These are phyloP conservation scores for Penicillium bialowiezense DNA, from an alignment of 495 filamentous ascomycete species.

Conservation along the genomic window DNA sequence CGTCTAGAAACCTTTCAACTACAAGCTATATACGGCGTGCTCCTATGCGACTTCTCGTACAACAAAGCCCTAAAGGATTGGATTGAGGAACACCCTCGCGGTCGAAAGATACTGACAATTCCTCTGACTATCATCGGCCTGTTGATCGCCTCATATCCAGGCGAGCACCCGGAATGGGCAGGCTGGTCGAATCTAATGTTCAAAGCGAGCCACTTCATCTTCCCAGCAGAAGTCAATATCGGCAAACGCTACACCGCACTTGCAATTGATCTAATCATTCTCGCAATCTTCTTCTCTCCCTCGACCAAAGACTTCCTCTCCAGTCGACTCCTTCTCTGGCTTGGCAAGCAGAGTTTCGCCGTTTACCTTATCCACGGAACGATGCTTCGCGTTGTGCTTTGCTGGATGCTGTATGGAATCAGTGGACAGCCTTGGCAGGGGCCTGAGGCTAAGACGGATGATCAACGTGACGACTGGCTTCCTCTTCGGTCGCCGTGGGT, in stretches of 20 bases:
- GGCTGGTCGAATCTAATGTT: slow-evolving; percentile 57
- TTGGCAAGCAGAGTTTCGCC: slow-evolving; percentile 68
- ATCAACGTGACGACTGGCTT: slow-evolving; percentile 32
- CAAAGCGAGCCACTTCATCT: slow-evolving; percentile 45
- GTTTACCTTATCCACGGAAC: slow-evolving; percentile 70
- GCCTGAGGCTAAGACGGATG: slow-evolving; percentile 44
- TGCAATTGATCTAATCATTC: slow-evolving; percentile 56
- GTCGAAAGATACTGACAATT: slow-evolving; percentile 54
- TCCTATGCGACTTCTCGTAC: slow-evolving; percentile 56
- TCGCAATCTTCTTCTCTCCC: slow-evolving; percentile 59
- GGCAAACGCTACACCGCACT: slow-evolving; percentile 54
- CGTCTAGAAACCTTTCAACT: slow-evolving; percentile 47
- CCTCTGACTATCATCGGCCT: slow-evolving; percentile 63
- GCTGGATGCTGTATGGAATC: slow-evolving; percentile 62
- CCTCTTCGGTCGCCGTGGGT: slow-evolving; percentile 39
- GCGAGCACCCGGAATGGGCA: slow-evolving; percentile 55
- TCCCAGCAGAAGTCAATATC: slow-evolving; percentile 53
- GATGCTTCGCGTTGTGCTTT: slow-evolving; percentile 58
- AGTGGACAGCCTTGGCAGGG: slow-evolving; percentile 48
- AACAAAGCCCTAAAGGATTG: slow-evolving; percentile 13
- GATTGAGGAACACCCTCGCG: slow-evolving; percentile 45
- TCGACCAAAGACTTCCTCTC: slow-evolving; percentile 55
- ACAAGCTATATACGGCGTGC: slow-evolving; percentile 63
- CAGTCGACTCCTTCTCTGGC: slow-evolving; percentile 59
- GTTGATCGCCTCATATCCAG: slow-evolving; percentile 59